These are phyloP conservation scores for Moniliella sp. DNA, from an alignment of 1,284 basidiomycete genomes.

Conservation along the genomic window DNA sequence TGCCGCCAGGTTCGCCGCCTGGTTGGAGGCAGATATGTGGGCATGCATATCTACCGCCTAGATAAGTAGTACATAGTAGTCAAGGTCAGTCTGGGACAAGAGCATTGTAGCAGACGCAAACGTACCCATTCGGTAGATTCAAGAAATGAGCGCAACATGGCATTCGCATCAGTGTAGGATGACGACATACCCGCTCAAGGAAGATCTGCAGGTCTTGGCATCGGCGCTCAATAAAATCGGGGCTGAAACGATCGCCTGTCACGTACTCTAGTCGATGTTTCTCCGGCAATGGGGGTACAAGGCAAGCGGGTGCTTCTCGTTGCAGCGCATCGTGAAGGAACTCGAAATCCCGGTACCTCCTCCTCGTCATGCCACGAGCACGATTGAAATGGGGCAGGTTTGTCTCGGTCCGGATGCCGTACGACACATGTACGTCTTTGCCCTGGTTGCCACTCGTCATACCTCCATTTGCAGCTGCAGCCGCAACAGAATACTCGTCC, in stretches of 20 bases:
- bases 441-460: too few relatives aligned
- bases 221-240: constrained; percentile 82
- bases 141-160: constrained; percentile 69
- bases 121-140: constrained; percentile 91
- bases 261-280: constrained; percentile 82
- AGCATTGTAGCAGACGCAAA: constrained; percentile 42
- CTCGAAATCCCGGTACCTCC: constrained; percentile 89
- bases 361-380: constrained; percentile 49
- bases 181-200: constrained; percentile 64
- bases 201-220: constrained; percentile 82
- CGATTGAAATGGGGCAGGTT: constrained; percentile 49
- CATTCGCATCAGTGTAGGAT: constrained; percentile 80
- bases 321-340: constrained; percentile 71
- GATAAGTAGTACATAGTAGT: neutral
- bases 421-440: too few relatives aligned
- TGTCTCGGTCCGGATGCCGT: too few relatives aligned
- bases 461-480: too few relatives aligned
- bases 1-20: too few relatives aligned
- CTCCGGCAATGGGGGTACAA: constrained; percentile 82
- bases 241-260: constrained; percentile 88
- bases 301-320: constrained; percentile 81
- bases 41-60: constrained; percentile 31
- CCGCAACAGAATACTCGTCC: too few relatives aligned
- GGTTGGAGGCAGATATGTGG: constrained; percentile 14
- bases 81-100: constrained; percentile 75